phyloP scores from a whole-genome alignment of 202 grass and related monocot species.

The Schoenoplectus triqueter region DNA sequence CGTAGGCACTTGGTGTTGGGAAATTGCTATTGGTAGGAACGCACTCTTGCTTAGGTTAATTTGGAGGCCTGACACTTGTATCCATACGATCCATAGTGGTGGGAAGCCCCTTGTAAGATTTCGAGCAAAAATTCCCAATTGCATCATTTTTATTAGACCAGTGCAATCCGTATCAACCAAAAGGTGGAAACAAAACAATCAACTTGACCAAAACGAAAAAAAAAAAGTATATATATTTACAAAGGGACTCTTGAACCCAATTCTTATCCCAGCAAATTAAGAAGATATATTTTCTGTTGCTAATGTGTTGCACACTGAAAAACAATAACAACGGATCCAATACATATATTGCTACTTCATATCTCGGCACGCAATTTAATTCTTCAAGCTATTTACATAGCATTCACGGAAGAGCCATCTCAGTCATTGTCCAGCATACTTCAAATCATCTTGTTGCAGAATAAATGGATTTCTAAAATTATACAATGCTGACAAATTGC shows the following conservation, averaged over 20 bases:
- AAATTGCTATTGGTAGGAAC: too few relatives aligned
- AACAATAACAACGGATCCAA: conserved; percentile 13
- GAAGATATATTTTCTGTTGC: background rate
- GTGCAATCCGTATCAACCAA: background rate
- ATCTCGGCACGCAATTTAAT: conserved; percentile 20
- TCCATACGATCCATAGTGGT: too few relatives aligned
- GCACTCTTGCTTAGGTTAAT: too few relatives aligned
- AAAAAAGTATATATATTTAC: too few relatives aligned
- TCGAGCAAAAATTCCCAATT: too few relatives aligned
- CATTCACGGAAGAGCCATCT: background rate
- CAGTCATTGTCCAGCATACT: background rate
- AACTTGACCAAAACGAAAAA: conserved; percentile 3
- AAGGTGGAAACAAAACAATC: background rate
- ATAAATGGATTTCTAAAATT: conserved; percentile 16
- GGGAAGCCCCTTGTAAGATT: too few relatives aligned
- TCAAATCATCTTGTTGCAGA: conserved; percentile 11
- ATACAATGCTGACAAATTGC: conserved; percentile 23
- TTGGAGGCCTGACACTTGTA: too few relatives aligned
- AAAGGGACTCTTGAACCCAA: background rate
- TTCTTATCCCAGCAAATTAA: background rate
- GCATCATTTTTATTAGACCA: background rate
- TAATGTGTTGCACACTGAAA: conserved; percentile 6
- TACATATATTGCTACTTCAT: conserved; percentile 2
- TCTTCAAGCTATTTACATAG: conserved; percentile 42
- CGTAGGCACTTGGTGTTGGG: too few relatives aligned